Evolutionary conservation across 116 monocot species (phyloP), one percentile per base, ranked within the genome.

Genomic region (Cymodocea nodosa): DNA sequence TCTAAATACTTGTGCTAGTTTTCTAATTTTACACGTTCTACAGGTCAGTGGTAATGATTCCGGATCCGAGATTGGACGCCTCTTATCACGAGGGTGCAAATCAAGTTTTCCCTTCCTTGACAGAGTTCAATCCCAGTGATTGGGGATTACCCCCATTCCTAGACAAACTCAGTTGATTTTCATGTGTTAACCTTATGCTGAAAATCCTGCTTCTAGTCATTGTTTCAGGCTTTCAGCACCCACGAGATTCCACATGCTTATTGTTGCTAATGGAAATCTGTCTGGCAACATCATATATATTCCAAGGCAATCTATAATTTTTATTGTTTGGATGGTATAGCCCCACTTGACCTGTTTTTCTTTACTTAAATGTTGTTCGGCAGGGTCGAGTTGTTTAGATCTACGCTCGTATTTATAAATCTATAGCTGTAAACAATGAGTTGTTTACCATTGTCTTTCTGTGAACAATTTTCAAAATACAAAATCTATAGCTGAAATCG

Each of bases 31-130:
- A 4, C 19, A 37, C 5, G 14, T 15, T 52, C 35, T 74, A 30
- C 82, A 95, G 94, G 90, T 79, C 24, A 17, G 94, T 61, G 15
- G 83, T 95, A 44, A 95, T 95, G 94, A 83, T 90, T 23, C 90
- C 94, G 23, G 94, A 90, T 72, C 68, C 87, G 50, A 79, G 77
- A 57, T 66, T 87, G 63, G 87, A 95, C 62, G 70, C 52, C 52
- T 81, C 87, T 17, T 72, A 85, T 52, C 85, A 76, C 18, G 77
- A 90, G 70, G 83, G 74, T 48, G 94, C 94, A 18, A 87, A 95
- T 63, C 90, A 87, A 63, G 87, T 95, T 35, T 71, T 95, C 25
- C 20, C 63, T 59, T 85, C 90, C 4, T 73, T 95, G 0, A 24
- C 76, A 74, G 83, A 90, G 60, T 90, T 95, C 84, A 55, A 73